phyloP scores from a whole-genome alignment of 495 filamentous ascomycete genomes.

The Echria macrotheca region DNA sequence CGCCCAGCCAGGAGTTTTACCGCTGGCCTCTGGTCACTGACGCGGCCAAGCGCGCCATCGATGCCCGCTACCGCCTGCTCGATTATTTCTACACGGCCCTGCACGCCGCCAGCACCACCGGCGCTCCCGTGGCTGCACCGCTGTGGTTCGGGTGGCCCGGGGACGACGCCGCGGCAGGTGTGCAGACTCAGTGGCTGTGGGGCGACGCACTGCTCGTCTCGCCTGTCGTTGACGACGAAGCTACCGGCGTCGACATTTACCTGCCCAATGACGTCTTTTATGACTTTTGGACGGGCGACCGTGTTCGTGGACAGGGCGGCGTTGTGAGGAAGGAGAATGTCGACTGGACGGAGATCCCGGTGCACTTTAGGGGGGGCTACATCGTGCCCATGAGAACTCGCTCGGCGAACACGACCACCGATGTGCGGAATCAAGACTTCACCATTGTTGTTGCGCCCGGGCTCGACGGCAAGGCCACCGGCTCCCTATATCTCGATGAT shows the following conservation, averaged over 20 bases:
- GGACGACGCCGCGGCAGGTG: slow-evolving; percentile 53
- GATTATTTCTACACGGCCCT: slow-evolving; percentile 80
- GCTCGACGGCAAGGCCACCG: slow-evolving; percentile 31
- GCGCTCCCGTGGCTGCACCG: slow-evolving; percentile 58
- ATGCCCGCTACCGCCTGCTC: slow-evolving; percentile 65
- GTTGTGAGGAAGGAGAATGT: slow-evolving; percentile 47
- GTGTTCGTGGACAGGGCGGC: slow-evolving; percentile 49
- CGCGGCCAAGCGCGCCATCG: slow-evolving; percentile 64
- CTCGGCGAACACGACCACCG: slow-evolving; percentile 62
- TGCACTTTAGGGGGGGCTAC: slow-evolving; percentile 65
- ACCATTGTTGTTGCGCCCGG: slow-evolving; percentile 64
- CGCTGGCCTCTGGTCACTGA: slow-evolving; percentile 58
- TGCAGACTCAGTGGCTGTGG: slow-evolving; percentile 68
- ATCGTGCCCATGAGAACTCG: slow-evolving; percentile 57
- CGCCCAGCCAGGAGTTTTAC: slow-evolving; percentile 73
- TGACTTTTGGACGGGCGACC: slow-evolving; percentile 62
- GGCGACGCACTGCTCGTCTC: slow-evolving; percentile 63
- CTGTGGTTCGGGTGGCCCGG: slow-evolving; percentile 66
- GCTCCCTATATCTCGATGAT: slow-evolving; percentile 56
- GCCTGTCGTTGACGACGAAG: slow-evolving; percentile 61
- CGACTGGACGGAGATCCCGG: slow-evolving; percentile 59
- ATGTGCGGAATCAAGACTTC: slow-evolving; percentile 60
- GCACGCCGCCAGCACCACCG: slow-evolving; percentile 53
- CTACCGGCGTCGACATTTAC: slow-evolving; percentile 60
- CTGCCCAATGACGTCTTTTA: slow-evolving; percentile 69